phyloP scores from a whole-genome alignment of 2,329 filamentous ascomycete genomes.

The Dactylellina haptotyla region DNA sequence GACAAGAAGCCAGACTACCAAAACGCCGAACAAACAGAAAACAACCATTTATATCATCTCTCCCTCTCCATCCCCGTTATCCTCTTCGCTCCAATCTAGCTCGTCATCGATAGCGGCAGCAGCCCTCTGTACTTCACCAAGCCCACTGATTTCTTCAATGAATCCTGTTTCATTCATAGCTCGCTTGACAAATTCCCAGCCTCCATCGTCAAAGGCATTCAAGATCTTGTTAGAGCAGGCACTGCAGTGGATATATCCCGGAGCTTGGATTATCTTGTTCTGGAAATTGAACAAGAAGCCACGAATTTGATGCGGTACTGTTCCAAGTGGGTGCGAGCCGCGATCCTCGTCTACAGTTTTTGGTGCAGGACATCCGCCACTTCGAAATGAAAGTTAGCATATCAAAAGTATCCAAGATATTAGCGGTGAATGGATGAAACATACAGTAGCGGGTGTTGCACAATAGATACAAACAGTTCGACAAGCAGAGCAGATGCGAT shows the following conservation, averaged over 20 bases:
- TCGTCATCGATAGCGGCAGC: slow-evolving; percentile 64
- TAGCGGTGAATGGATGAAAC: background rate
- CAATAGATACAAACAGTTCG: slow-evolving; percentile 84
- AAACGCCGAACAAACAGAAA: background rate
- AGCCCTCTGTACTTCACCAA: slow-evolving; percentile 75
- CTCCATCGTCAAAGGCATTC: slow-evolving; percentile 72
- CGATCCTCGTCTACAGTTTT: slow-evolving; percentile 62
- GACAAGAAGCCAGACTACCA: background rate
- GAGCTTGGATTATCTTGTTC: slow-evolving; percentile 76
- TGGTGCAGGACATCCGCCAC: slow-evolving; percentile 58
- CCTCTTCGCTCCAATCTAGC: slow-evolving; percentile 68
- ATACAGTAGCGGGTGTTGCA: slow-evolving; percentile 80
- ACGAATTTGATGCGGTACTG: slow-evolving; percentile 82
- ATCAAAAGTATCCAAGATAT: background rate
- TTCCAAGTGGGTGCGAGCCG: slow-evolving; percentile 72
- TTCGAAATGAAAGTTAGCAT: slow-evolving; percentile 20
- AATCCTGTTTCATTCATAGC: slow-evolving; percentile 80
- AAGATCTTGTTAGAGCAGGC: slow-evolving; percentile 79
- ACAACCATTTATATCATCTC: slow-evolving; percentile 41
- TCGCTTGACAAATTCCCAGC: slow-evolving; percentile 80
- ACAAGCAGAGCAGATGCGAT: slow-evolving; percentile 92
- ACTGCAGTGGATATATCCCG: slow-evolving; percentile 82
- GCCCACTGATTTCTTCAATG: slow-evolving; percentile 78
- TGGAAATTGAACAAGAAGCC: slow-evolving; percentile 79
- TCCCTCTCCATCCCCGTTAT: slow-evolving; percentile 68